Evolutionary conservation across 257 asterid species (phyloP).

Genomic region (Rauvolfia tetraphylla): DNA sequence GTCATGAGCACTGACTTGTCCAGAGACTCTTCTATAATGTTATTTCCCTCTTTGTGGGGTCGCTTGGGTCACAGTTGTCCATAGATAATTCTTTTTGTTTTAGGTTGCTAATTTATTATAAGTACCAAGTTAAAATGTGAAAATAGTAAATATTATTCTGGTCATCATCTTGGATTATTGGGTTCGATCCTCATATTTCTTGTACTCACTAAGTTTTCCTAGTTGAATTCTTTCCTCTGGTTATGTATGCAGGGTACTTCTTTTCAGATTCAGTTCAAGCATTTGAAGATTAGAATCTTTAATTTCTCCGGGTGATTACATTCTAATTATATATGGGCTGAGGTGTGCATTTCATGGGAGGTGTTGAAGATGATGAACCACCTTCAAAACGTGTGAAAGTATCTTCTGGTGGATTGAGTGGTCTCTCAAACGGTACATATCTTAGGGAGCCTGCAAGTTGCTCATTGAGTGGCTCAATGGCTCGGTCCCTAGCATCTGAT

Average conservation of each 20-base stretch:
- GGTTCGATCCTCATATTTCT: neutral
- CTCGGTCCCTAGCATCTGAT: constrained; percentile 51
- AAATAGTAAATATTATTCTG: constrained; percentile 12
- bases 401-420: constrained; percentile 42
- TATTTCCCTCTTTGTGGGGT: neutral
- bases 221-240: constrained; percentile 11
- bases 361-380: constrained; percentile 76
- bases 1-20: neutral
- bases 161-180: neutral
- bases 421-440: constrained; percentile 44
- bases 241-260: constrained; percentile 13
- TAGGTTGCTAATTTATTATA: neutral
- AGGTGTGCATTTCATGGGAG: constrained; percentile 82
- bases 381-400: constrained; percentile 79
- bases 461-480: constrained; percentile 56
- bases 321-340: constrained; percentile 61
- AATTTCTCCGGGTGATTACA: constrained; percentile 15
- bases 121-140: neutral
- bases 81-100: neutral
- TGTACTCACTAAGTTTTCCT: neutral
- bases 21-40: neutral
- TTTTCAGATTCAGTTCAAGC: neutral
- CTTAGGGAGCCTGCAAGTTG: constrained; percentile 50
- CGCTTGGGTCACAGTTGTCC: neutral
- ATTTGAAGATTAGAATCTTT: constrained; percentile 23